Evolutionary conservation across 352 stramenopile species (phyloP), one percentile per base, ranked within the genome.

Genomic region (Plasmopara halstedii): DNA sequence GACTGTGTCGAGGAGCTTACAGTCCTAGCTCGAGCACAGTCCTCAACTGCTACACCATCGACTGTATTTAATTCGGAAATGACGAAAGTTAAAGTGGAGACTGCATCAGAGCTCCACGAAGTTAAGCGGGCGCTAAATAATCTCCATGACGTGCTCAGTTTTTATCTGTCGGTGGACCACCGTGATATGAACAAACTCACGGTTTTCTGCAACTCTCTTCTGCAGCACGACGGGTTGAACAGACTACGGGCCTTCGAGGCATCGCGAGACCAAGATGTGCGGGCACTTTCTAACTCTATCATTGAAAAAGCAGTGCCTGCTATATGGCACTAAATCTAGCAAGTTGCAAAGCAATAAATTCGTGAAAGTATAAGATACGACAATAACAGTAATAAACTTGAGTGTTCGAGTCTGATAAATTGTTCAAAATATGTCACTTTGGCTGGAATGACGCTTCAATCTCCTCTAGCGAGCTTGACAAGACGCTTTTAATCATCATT

Each of bases 261-360:
- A 11, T 68, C 66, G 0, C 21, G 57, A 8, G 77, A 87, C 44
- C 51, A 60, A 13, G 74, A 84, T 43, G 64, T 85, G 20, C 72
- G 72, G 25, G 42, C 39, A 20, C 63, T 87, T 31, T 74, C 77
- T 6, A 87, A 67, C 49, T 70, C 74, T 35, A 83, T 89, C 50
- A 89, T 89, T 45, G 77, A 89, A 47, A 89, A 85, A 54, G 77
- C 77, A 32, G 77, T 89, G 56, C 74, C 77, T 23, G 65, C 73
- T 32, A 89, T 89, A 53, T 89, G 77, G 77, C 72, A 87, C 62
- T 89, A 63, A 48, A n/a, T n/a, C n/a, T n/a, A n/a, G n/a, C n/a
- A n/a, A n/a, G n/a, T n/a, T n/a, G n/a, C n/a, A n/a, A n/a, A n/a
- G n/a, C n/a, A n/a, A n/a, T n/a, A n/a, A n/a, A n/a, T n/a, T n/a